Conservation (phyloP, 2,329 filamentous ascomycete genomes). For the Pseudogymnoascus sp. region DNA sequence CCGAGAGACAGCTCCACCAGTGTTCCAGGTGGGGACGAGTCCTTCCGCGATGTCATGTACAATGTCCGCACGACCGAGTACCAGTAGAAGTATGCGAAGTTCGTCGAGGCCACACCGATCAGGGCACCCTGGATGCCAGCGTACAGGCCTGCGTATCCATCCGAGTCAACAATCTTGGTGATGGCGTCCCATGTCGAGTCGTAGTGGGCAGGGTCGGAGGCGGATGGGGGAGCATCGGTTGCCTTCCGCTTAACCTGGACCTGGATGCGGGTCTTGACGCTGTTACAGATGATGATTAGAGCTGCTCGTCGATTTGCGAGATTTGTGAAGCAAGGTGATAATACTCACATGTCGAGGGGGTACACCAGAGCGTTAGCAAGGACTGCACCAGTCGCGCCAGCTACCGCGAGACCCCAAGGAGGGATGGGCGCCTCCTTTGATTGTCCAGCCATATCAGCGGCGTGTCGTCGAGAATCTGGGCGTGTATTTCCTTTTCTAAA, state of each 20-base stretch:
- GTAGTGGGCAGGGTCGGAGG: conserved; percentile 61
- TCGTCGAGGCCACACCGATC: conserved; percentile 88
- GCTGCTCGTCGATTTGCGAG: neutral
- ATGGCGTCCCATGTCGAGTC: conserved; percentile 82
- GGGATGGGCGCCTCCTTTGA: conserved; percentile 47
- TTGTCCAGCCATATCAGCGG: conserved; percentile 15
- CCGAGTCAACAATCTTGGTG: conserved; percentile 68
- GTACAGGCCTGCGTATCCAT: conserved; percentile 78
- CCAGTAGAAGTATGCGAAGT: conserved; percentile 99
- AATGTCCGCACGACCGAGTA: conserved; percentile 80
- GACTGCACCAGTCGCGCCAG: conserved; percentile 86
- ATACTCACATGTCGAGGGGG: conserved; percentile 83
- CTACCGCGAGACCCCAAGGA: conserved; percentile 87
- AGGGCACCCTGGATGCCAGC: conserved; percentile 79
- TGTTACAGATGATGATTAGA: conserved; percentile 30
- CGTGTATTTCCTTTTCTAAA: neutral
- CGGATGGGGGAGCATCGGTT: conserved; percentile 35
- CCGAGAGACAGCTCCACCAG: conserved; percentile 76
- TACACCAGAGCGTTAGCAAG: conserved; percentile 94
- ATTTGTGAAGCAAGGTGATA: conserved; percentile 14
- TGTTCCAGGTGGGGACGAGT: conserved; percentile 62
- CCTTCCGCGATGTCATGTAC: conserved; percentile 56
- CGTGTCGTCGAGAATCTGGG: neutral
- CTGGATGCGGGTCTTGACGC: conserved; percentile 92
- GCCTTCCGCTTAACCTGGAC: conserved; percentile 71